These are phyloP conservation scores for Halenospora varia DNA, from an alignment of 495 filamentous ascomycete genomes.

Conservation along the genomic window DNA sequence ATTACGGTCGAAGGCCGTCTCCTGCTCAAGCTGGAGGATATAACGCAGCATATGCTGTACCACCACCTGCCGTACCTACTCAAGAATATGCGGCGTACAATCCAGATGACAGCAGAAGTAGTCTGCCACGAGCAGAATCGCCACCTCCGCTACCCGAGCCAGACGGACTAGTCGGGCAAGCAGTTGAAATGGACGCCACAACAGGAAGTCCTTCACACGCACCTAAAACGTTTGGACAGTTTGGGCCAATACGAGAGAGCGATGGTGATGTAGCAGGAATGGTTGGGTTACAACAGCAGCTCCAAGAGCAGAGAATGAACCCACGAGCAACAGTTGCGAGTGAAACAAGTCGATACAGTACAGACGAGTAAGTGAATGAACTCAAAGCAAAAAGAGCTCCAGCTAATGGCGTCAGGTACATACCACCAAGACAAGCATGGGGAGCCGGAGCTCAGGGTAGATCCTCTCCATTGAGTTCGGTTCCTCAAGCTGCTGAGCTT, in stretches of 20 bases:
- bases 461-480: conserved; percentile 33
- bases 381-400: not conserved
- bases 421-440: conserved; percentile 61
- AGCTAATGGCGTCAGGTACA: conserved; percentile 47
- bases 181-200: conserved; percentile 77
- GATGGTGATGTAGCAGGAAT: conserved; percentile 66
- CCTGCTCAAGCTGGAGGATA: conserved; percentile 6
- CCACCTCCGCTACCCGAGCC: conserved; percentile 60
- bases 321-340: conserved; percentile 46
- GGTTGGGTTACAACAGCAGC: conserved; percentile 61
- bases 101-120: conserved; percentile 29
- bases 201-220: conserved; percentile 44
- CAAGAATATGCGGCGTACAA: conserved; percentile 39
- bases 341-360: conserved; percentile 64
- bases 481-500: conserved; percentile 29
- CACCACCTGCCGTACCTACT: conserved; percentile 23
- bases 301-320: conserved; percentile 51
- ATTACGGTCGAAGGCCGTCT: conserved; percentile 13
- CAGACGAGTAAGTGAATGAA: conserved; percentile 61
- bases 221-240: conserved; percentile 38
- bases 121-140: conserved; percentile 51
- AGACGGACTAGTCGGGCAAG: conserved; percentile 59
- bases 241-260: conserved; percentile 54
- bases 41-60: conserved; percentile 1
- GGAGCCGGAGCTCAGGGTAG: conserved; percentile 44